Base-by-base conservation (phyloP, 345 rosid species). In the Clarkia xantiana region DNA sequence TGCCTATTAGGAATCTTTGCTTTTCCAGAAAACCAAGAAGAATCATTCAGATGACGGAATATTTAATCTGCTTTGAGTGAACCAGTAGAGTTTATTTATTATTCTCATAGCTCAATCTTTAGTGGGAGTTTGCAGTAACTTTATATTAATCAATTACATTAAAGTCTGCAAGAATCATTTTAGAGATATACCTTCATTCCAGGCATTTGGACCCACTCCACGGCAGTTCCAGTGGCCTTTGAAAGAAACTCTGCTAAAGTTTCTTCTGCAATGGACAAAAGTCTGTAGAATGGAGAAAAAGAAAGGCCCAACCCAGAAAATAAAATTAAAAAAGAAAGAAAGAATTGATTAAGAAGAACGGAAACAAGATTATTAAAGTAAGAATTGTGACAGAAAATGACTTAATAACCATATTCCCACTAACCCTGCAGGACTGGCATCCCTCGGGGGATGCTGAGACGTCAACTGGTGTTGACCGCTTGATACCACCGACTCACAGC, bases 191-290 rank as follows among this genome's bases (percentile, higher is more conserved):
- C 99, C 99, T 93, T 93, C 99, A 87, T 93, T 87, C 99, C 97
- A 82, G 97, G 99, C 95, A 87, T 93, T 78, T 93, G 99, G 69
- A 93, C 88, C 99, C 99, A 93, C 95, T 93, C 99, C 49, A 93
- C 91, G 67, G 99, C 97, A 67, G 99, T 93, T 82, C 99, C 99
- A 77, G 97, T 93, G 64, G 99, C 99, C 99, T 93, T 93, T 60
- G 99, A 93, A 82, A 93, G 95, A 87, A 87, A 93, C 86, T 93
- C 97, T 84, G 97, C 79, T 87, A 93, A 82, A 80, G 95, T 82
- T 71, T 93, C 97, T 82, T 93, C 95, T 80, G 94, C 95, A 76
- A 82, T 76, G 82, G 99, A 80, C 95, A 93, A 80, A 75, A 93
- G 97, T 71, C 99, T 87, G 78, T 29, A 51, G 51, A 56, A 38